Percentiles rank a stretch among this genome's conserved stretches.
Conservation (phyloP, 495 filamentous ascomycete genomes). For the Lasiosphaeria hispida region DNA sequence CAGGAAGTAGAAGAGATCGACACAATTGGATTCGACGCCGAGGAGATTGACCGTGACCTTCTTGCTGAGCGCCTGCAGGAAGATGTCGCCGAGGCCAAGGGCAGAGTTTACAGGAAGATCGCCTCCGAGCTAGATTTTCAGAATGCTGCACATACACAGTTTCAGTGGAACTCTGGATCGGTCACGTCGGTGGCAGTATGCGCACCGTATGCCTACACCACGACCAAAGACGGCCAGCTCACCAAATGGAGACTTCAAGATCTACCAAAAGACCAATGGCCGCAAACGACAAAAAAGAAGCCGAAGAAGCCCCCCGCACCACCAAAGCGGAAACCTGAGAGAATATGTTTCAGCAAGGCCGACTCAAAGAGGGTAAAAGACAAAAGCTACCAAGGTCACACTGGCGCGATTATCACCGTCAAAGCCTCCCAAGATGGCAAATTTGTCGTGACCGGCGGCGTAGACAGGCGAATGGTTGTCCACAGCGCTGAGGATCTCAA, state of each 20-base stretch:
- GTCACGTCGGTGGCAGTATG: constrained; percentile 77
- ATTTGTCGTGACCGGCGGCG: constrained; percentile 85
- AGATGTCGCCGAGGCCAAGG: constrained; percentile 92
- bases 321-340: constrained; percentile 67
- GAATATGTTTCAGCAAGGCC: constrained; percentile 64
- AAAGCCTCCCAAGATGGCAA: constrained; percentile 85
- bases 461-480: constrained; percentile 76
- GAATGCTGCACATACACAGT: constrained; percentile 62
- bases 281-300: constrained; percentile 52
- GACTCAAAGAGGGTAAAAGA: constrained; percentile 60
- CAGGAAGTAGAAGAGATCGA: constrained; percentile 60
- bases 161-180: constrained; percentile 71
- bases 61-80: constrained; percentile 87
- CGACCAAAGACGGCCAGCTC: constrained; percentile 77
- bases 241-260: constrained; percentile 82
- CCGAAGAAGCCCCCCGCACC: constrained; percentile 64
- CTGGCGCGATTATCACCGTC: constrained; percentile 71
- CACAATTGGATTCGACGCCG: constrained; percentile 80
- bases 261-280: constrained; percentile 52
- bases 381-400: constrained; percentile 69
- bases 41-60: constrained; percentile 84
- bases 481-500: constrained; percentile 78
- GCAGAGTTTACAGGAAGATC: constrained; percentile 77
- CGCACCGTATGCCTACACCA: constrained; percentile 78
- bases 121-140: constrained; percentile 65